Percentiles rank a stretch among this genome's conserved stretches.
Conservation (phyloP, 192 early-diverging fungal species). For the Linnemannia exigua region DNA sequence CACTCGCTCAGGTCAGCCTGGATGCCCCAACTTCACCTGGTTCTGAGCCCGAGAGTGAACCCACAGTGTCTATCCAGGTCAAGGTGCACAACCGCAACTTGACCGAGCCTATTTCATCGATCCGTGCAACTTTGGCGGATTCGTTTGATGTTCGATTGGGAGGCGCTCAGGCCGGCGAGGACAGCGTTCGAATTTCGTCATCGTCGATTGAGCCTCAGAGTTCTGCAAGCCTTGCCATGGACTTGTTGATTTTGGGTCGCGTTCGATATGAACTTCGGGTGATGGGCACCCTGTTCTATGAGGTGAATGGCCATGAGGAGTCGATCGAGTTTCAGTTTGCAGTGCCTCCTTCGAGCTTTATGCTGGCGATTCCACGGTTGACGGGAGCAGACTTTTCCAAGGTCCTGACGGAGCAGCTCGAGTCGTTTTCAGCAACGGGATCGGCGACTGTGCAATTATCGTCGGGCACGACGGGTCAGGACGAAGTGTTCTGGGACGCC, state of each 20-base stretch:
- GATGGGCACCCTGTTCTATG: constrained; percentile 45
- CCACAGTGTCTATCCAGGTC: constrained; percentile 24
- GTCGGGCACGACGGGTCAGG: constrained; percentile 28
- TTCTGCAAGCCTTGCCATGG: constrained; percentile 15
- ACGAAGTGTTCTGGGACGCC: constrained; percentile 62
- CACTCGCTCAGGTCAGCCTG: constrained; percentile 24
- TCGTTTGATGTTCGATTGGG: constrained; percentile 53
- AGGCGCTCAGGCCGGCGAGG: constrained; percentile 38
- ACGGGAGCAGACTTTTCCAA: constrained; percentile 64
- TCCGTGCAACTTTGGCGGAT: constrained; percentile 31
- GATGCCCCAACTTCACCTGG: constrained; percentile 29
- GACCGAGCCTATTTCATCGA: constrained; percentile 13
- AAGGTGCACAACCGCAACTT: constrained; percentile 39
- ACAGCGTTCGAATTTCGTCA: constrained; percentile 16
- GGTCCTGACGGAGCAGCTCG: constrained; percentile 59
- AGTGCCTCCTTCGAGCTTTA: constrained; percentile 62
- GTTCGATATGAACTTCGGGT: constrained; percentile 52
- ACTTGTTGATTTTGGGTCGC: constrained; percentile 47
- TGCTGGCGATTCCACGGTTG: constrained; percentile 59
- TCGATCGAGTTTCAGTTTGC: constrained; percentile 57
- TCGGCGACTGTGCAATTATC: constrained; percentile 55
- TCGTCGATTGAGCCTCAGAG: constrained; percentile 47
- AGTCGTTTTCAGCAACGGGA: constrained; percentile 62
- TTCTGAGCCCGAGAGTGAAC: constrained; percentile 26
- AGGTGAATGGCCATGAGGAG: constrained; percentile 27